A percentile compares a stretch with the other conserved stretches of the same genome.
Conservation (phyloP, 176 grass and related monocot species). For the Eragrostis nindensis region DNA sequence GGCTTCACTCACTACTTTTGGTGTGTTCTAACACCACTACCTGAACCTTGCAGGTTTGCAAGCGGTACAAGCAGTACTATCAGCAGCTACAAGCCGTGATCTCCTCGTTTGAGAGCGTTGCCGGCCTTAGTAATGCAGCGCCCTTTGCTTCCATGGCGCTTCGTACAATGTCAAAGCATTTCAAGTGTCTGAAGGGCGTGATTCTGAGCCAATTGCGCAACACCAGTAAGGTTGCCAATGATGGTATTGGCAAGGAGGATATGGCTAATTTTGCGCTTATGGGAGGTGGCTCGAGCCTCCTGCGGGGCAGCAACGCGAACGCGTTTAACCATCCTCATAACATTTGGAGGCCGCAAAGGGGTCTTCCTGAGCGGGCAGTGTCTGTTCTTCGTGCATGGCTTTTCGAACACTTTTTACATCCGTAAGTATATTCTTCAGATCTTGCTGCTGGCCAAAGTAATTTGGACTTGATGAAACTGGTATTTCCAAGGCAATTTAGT, state of each 20-base stretch:
- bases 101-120: slow-evolving; percentile 73
- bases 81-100: slow-evolving; percentile 79
- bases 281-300: slow-evolving; percentile 41
- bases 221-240: slow-evolving; percentile 57
- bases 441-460: neutral
- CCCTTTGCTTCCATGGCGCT: slow-evolving; percentile 73
- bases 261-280: slow-evolving; percentile 59
- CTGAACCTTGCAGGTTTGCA: slow-evolving; percentile 67
- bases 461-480: neutral
- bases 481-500: neutral
- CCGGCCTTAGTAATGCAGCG: slow-evolving; percentile 75
- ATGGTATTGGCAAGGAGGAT: slow-evolving; percentile 59
- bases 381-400: slow-evolving; percentile 94
- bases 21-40: slow-evolving; percentile 8
- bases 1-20: neutral
- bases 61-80: slow-evolving; percentile 85
- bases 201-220: slow-evolving; percentile 69
- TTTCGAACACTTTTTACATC: slow-evolving; percentile 96
- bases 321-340: slow-evolving; percentile 71
- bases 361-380: slow-evolving; percentile 92
- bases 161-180: slow-evolving; percentile 80
- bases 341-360: slow-evolving; percentile 93
- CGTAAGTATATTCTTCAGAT: slow-evolving; percentile 61
- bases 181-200: slow-evolving; percentile 70
- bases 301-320: slow-evolving; percentile 48